phyloP scores from a whole-genome alignment of 192 early-diverging fungal species.

The Linnemannia elongata region DNA sequence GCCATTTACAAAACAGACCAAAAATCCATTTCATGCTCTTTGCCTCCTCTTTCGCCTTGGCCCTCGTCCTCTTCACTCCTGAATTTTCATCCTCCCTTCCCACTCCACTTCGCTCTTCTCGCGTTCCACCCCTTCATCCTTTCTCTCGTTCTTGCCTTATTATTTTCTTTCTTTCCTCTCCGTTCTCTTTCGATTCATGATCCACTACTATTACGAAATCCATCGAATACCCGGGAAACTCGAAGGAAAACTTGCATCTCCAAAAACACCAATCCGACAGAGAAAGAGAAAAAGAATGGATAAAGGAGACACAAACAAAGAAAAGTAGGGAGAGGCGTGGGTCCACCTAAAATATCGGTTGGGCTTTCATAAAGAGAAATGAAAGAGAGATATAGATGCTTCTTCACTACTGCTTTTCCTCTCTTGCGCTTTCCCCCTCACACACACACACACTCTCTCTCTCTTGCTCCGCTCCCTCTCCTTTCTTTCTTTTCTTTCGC shows the following conservation, averaged over 20 bases:
- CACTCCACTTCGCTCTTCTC: not conserved
- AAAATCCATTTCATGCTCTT: not conserved
- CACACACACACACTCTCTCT: no score
- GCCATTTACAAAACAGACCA: not conserved
- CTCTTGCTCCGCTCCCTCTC: not conserved
- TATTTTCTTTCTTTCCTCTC: not conserved
- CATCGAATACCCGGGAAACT: constrained; percentile 3
- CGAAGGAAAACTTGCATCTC: not conserved
- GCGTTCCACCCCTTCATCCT: not conserved
- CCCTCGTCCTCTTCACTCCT: not conserved
- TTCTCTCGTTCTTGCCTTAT: not conserved
- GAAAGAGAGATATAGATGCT: not conserved
- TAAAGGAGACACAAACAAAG: not conserved
- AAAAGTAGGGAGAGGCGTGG: not conserved
- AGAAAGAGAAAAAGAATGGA: not conserved
- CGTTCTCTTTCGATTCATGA: not conserved
- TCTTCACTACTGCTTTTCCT: not conserved
- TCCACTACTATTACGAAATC: constrained; percentile 1
- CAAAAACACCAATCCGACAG: not conserved
- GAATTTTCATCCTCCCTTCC: not conserved
- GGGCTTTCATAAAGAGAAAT: not conserved
- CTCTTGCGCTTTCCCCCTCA: not conserved
- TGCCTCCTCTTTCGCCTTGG: not conserved
- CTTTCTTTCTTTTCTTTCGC: not conserved
- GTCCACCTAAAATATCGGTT: not conserved